phyloP scores from a whole-genome alignment of 495 filamentous ascomycete genomes.

The Neurospora sublineolata region DNA sequence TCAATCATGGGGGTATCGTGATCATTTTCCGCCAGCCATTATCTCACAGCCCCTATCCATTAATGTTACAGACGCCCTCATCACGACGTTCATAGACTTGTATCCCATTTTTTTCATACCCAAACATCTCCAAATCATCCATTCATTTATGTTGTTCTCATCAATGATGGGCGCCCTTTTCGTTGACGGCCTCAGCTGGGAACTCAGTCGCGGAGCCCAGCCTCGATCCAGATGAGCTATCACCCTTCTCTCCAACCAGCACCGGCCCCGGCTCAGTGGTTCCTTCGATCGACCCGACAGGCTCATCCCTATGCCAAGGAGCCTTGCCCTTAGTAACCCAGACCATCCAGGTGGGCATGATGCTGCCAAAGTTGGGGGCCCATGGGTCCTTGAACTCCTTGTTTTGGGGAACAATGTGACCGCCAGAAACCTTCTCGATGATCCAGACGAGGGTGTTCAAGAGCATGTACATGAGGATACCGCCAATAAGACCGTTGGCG shows the following conservation, averaged over 20 bases:
- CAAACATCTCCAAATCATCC: neutral
- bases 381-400: conserved; percentile 63
- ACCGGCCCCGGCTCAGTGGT: neutral
- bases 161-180: neutral
- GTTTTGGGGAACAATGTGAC: conserved; percentile 59
- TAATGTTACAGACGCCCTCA: neutral
- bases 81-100: neutral
- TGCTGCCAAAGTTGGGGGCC: conserved; percentile 58
- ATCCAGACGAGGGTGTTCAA: conserved; percentile 56
- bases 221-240: neutral
- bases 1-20: neutral
- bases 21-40: neutral
- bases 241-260: neutral
- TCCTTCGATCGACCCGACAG: neutral
- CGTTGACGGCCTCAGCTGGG: neutral
- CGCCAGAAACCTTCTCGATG: conserved; percentile 49
- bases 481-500: conserved; percentile 64
- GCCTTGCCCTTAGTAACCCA: conserved; percentile 49
- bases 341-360: conserved; percentile 58
- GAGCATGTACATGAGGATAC: conserved; percentile 60
- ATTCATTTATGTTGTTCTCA: neutral
- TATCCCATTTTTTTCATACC: neutral
- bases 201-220: neutral
- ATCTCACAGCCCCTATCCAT: neutral
- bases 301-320: neutral